A percentile compares a stretch with the other conserved stretches of the same genome.
Evolutionary conservation across 257 asterid genomes (phyloP).

Genomic region (Salvia splendens): DNA sequence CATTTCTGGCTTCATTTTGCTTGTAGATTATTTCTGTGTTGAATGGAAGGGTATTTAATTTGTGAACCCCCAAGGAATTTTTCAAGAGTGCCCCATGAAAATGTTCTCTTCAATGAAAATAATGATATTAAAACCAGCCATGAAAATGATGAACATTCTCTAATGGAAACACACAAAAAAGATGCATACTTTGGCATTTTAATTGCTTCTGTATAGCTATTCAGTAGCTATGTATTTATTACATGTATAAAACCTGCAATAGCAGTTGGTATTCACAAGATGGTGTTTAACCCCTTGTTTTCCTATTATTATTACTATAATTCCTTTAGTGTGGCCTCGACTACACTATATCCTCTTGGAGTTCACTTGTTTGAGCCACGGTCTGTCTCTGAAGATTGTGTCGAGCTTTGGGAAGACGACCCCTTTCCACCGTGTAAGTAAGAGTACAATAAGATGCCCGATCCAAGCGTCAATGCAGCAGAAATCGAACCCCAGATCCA

Average conservation of each 20-base stretch:
- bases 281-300: constrained; percentile 41
- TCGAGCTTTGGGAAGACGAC: constrained; percentile 39
- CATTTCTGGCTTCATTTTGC: neutral
- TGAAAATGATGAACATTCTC: neutral
- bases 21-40: neutral
- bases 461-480: constrained; percentile 60
- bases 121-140: too few relatives aligned
- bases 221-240: neutral
- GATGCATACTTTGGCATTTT: constrained; percentile 26
- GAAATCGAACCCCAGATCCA: constrained; percentile 86
- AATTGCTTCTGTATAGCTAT: constrained; percentile 25
- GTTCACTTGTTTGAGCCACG: constrained; percentile 32
- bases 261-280: constrained; percentile 44
- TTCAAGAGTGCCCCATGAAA: too few relatives aligned
- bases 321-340: constrained; percentile 26
- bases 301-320: constrained; percentile 28
- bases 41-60: neutral
- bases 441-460: constrained; percentile 65
- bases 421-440: constrained; percentile 61
- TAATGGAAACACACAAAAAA: neutral
- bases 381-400: constrained; percentile 40
- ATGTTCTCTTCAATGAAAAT: too few relatives aligned
- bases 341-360: neutral
- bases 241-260: too few relatives aligned
- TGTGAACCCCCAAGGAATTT: neutral